A percentile compares a stretch with the other conserved stretches of the same genome.
These are phyloP conservation scores for Quercus gilva DNA, from an alignment of 306 rosid genomes.

Conservation along the genomic window DNA sequence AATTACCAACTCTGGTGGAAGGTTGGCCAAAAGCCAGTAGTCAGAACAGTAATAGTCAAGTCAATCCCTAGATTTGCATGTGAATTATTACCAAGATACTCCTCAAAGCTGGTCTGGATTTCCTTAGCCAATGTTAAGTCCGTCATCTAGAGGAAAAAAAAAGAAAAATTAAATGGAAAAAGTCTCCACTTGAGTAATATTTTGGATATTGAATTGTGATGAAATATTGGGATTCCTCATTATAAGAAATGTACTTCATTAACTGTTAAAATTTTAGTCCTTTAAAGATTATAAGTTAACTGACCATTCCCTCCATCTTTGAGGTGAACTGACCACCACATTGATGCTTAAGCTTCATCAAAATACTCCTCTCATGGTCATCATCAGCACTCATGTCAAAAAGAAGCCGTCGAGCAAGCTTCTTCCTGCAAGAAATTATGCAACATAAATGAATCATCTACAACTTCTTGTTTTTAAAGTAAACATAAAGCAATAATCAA, in stretches of 20 bases:
- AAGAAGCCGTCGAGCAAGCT: conserved; percentile 85
- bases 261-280: neutral
- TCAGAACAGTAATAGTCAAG: conserved; percentile 73
- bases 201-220: neutral
- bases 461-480: neutral
- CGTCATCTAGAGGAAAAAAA: conserved; percentile 37
- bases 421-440: conserved; percentile 50
- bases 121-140: conserved; percentile 79
- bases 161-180: neutral
- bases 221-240: neutral
- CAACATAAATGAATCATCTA: neutral
- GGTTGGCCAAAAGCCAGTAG: conserved; percentile 91
- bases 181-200: neutral
- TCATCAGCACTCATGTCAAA: conserved; percentile 76
- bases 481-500: neutral
- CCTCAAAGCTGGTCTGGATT: conserved; percentile 64
- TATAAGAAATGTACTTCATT: neutral
- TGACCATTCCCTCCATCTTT: conserved; percentile 96
- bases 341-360: conserved; percentile 72
- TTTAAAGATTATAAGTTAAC: conserved; percentile 8
- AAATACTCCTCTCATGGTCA: conserved; percentile 70
- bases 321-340: conserved; percentile 93
- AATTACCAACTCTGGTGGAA: conserved; percentile 84
- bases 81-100: conserved; percentile 47
- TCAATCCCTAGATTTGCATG: conserved; percentile 69